Conservation (phyloP, 768 basidiomycete species). For the Guyanaporus albipodus region DNA sequence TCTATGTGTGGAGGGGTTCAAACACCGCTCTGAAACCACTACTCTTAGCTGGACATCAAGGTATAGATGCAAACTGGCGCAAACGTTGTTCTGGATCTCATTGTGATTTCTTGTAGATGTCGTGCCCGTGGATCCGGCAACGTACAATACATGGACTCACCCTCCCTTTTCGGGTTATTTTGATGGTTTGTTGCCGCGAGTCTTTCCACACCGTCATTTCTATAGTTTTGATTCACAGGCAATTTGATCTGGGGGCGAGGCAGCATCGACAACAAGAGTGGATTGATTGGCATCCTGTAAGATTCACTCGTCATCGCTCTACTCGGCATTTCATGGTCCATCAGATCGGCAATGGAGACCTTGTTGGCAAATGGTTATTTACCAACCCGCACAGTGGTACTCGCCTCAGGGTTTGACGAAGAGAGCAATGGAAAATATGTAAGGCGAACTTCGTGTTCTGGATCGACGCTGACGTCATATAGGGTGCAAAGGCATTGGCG, state of each 20-base stretch:
- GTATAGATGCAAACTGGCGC: background rate
- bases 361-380: background rate
- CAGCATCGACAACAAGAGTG: slow-evolving; percentile 42
- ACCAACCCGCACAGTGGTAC: background rate
- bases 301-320: slow-evolving; percentile 1
- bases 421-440: slow-evolving; percentile 28
- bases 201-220: background rate
- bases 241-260: slow-evolving; percentile 48
- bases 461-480: background rate
- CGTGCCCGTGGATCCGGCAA: slow-evolving; percentile 47
- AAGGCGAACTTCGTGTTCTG: background rate
- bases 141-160: slow-evolving; percentile 42
- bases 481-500: slow-evolving; percentile 35
- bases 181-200: slow-evolving; percentile 24
- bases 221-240: slow-evolving; percentile 9
- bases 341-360: slow-evolving; percentile 26
- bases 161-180: slow-evolving; percentile 49
- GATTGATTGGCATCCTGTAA: slow-evolving; percentile 34
- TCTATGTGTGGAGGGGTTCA: slow-evolving; percentile 57
- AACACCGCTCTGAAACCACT: slow-evolving; percentile 49
- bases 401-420: background rate
- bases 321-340: background rate
- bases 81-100: background rate
- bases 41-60: slow-evolving; percentile 35
- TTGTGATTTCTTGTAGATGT: slow-evolving; percentile 43